Conservation (phyloP, 139 green algal species). For the Chlamydomonas incerta region DNA sequence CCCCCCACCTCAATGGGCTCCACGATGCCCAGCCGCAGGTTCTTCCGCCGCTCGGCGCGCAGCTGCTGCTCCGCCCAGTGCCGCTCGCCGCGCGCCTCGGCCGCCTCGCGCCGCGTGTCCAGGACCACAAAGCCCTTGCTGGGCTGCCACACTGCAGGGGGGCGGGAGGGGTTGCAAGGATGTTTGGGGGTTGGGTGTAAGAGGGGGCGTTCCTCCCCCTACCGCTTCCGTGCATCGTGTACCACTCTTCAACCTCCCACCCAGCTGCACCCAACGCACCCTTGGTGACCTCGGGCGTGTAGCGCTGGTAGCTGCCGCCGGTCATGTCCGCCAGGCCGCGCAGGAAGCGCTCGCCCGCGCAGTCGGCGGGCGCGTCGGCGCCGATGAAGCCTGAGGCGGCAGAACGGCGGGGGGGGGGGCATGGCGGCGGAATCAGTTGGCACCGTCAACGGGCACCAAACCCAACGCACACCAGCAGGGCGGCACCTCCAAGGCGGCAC, state of each 20-base stretch:
- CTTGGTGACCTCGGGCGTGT: slow-evolving; percentile 35
- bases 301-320: slow-evolving; percentile 66
- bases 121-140: slow-evolving; percentile 47
- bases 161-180: too few species aligned
- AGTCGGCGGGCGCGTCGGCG: slow-evolving; percentile 38
- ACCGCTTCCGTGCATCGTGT: too few species aligned
- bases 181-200: too few species aligned
- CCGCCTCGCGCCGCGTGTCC: slow-evolving; percentile 47
- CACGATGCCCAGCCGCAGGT: slow-evolving; percentile 53
- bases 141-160: slow-evolving; percentile 44
- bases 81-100: slow-evolving; percentile 48
- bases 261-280: slow-evolving; percentile 1
- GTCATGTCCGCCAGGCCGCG: slow-evolving; percentile 57
- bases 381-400: slow-evolving; percentile 64
- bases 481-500: too few species aligned
- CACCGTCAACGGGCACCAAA: too few species aligned
- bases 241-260: not conserved
- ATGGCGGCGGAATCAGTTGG: too few species aligned
- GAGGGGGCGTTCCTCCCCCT: too few species aligned
- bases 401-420: not conserved
- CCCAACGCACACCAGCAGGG: too few species aligned
- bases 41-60: slow-evolving; percentile 52
- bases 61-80: slow-evolving; percentile 66
- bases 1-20: slow-evolving; percentile 49
- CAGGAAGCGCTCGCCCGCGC: slow-evolving; percentile 66